These are phyloP conservation scores for Lentinula novae-zelandiae DNA, from an alignment of 1,284 basidiomycete species.

Conservation along the genomic window DNA sequence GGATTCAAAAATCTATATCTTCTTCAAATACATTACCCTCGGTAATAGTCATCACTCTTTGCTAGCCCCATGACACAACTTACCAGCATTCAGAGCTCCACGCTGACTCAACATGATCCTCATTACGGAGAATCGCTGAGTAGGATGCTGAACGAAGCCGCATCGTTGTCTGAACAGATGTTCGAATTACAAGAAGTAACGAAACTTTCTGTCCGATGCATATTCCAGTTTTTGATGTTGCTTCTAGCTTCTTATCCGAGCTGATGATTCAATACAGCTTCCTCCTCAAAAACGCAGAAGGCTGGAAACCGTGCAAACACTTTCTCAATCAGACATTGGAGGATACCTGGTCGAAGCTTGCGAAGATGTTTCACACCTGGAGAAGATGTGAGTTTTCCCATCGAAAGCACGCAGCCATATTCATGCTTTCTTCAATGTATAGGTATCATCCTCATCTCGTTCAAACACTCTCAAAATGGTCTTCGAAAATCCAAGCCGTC, in stretches of 20 bases:
- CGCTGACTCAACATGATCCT: slow-evolving; percentile 23
- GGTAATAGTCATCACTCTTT: slow-evolving; percentile 26
- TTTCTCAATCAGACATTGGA: slow-evolving; percentile 28
- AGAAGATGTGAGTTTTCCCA: slow-evolving; percentile 46
- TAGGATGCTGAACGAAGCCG: slow-evolving; percentile 56
- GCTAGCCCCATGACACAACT: background rate
- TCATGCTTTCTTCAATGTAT: slow-evolving; percentile 8
- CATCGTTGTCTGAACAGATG: slow-evolving; percentile 60
- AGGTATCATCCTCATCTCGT: slow-evolving; percentile 70
- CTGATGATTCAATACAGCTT: slow-evolving; percentile 43
- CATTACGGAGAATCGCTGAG: slow-evolving; percentile 37
- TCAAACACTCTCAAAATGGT: slow-evolving; percentile 87
- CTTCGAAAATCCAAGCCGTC: slow-evolving; percentile 88
- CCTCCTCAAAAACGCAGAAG: slow-evolving; percentile 62
- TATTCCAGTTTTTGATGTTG: slow-evolving; percentile 9
- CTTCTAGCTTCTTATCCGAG: slow-evolving; percentile 39
- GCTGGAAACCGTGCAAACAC: slow-evolving; percentile 29
- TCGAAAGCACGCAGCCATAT: background rate
- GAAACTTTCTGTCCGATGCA: background rate
- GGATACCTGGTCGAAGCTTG: slow-evolving; percentile 44
- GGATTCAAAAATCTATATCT: slow-evolving; percentile 76
- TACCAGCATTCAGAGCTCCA: slow-evolving; percentile 31
- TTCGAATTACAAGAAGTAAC: slow-evolving; percentile 63
- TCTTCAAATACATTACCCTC: slow-evolving; percentile 61
- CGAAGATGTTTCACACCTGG: slow-evolving; percentile 43